Percentiles rank a stretch among this genome's conserved stretches.
These are phyloP conservation scores for Prunus mira DNA, from an alignment of 306 rosid genomes.

Conservation along the genomic window DNA sequence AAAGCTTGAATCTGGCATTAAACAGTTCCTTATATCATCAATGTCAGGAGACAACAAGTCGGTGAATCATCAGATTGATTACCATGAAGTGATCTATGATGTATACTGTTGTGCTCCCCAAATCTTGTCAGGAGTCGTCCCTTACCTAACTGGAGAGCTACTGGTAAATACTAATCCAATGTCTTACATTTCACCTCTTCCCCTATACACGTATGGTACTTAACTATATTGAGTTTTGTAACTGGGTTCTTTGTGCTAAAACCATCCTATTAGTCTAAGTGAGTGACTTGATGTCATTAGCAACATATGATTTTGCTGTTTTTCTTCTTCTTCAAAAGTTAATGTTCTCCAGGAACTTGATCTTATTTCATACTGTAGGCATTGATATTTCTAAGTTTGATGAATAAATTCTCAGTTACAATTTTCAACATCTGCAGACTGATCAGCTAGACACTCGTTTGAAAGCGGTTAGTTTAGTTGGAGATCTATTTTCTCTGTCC, in stretches of 20 bases:
- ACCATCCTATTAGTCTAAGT: neutral
- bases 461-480: constrained; percentile 87
- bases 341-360: neutral
- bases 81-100: constrained; percentile 85
- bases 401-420: constrained; percentile 28
- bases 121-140: constrained; percentile 73
- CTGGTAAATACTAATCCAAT: constrained; percentile 60
- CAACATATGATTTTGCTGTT: neutral
- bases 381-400: constrained; percentile 14
- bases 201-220: neutral
- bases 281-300: neutral
- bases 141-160: constrained; percentile 90
- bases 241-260: neutral
- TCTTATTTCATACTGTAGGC: neutral
- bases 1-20: constrained; percentile 87
- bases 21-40: constrained; percentile 74
- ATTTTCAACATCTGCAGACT: constrained; percentile 55
- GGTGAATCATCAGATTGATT: constrained; percentile 51
- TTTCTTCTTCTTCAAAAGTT: neutral
- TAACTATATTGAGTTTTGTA: neutral
- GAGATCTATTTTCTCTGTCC: constrained; percentile 83
- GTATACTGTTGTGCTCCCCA: constrained; percentile 89
- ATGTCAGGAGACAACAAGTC: constrained; percentile 85
- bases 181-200: neutral
- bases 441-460: constrained; percentile 92